phyloP scores from a whole-genome alignment of 805 yeast species.

The Cyberlindnera galapagoensis region DNA sequence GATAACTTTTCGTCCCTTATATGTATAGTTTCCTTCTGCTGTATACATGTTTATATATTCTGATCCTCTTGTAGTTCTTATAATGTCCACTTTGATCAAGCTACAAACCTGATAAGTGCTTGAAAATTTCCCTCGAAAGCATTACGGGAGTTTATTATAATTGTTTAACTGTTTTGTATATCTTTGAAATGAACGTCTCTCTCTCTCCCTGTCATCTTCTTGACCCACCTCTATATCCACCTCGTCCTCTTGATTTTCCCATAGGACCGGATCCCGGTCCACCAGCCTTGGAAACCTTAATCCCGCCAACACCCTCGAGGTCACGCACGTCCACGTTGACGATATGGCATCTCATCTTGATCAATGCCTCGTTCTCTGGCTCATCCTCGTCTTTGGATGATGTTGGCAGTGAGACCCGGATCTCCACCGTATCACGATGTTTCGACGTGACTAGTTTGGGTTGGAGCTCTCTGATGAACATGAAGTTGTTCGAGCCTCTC shows the following conservation, averaged over 20 bases:
- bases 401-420: conserved; percentile 34
- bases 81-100: too few species aligned
- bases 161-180: too few species aligned
- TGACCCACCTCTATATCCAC: too few species aligned
- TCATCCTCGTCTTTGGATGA: conserved; percentile 13
- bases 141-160: too few species aligned
- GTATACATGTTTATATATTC: too few species aligned
- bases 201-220: too few species aligned
- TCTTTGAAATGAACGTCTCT: too few species aligned
- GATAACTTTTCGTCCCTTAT: too few species aligned
- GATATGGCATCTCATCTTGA: conserved; percentile 32
- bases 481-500: conserved; percentile 41
- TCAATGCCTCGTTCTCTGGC: conserved; percentile 16
- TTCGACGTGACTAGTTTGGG: conserved; percentile 38
- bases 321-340: conserved; percentile 38
- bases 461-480: conserved; percentile 45
- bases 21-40: too few species aligned
- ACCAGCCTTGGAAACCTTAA: conserved; percentile 14
- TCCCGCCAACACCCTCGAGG: conserved; percentile 31
- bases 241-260: conserved; percentile 1
- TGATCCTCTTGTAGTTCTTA: too few species aligned
- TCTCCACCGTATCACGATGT: conserved; percentile 32
- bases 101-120: too few species aligned
- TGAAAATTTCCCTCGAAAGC: too few species aligned
- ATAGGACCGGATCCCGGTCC: neutral